These are phyloP conservation scores for Pseudogymnoascus pannorum DNA, from an alignment of 2,329 filamentous ascomycete species.

Conservation along the genomic window DNA sequence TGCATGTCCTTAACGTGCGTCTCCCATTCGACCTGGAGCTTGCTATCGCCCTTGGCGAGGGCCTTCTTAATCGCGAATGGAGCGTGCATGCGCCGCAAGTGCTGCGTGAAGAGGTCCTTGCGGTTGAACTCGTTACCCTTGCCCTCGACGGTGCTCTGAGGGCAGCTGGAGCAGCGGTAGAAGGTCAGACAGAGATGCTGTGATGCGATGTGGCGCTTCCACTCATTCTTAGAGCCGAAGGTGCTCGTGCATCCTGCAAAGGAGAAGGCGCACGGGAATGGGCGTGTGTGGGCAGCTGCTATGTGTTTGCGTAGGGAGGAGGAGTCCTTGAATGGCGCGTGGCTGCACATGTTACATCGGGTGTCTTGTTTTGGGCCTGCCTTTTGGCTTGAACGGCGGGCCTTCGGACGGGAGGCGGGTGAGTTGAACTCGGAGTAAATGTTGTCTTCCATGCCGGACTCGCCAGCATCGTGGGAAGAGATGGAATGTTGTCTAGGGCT, in stretches of 20 bases:
- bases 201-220: conserved; percentile 89
- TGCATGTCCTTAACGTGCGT: conserved; percentile 63
- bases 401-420: conserved; percentile 26
- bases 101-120: conserved; percentile 92
- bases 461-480: conserved; percentile 34
- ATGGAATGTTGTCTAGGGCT: conserved; percentile 35
- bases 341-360: conserved; percentile 53
- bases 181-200: conserved; percentile 72
- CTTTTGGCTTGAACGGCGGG: conserved; percentile 28
- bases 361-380: conserved; percentile 50
- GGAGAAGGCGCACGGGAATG: conserved; percentile 80
- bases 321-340: conserved; percentile 59
- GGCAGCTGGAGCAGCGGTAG: conserved; percentile 57
- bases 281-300: conserved; percentile 60
- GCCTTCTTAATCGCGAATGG: conserved; percentile 56
- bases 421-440: conserved; percentile 30
- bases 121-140: conserved; percentile 75
- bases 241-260: conserved; percentile 76
- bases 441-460: conserved; percentile 36
- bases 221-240: conserved; percentile 93
- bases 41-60: conserved; percentile 47
- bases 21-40: conserved; percentile 56
- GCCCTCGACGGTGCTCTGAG: conserved; percentile 45
- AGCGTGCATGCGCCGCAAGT: conserved; percentile 88
- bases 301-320: conserved; percentile 61